Evolutionary conservation across 495 filamentous ascomycete species (phyloP).

Genomic region (Xylaria castorea): DNA sequence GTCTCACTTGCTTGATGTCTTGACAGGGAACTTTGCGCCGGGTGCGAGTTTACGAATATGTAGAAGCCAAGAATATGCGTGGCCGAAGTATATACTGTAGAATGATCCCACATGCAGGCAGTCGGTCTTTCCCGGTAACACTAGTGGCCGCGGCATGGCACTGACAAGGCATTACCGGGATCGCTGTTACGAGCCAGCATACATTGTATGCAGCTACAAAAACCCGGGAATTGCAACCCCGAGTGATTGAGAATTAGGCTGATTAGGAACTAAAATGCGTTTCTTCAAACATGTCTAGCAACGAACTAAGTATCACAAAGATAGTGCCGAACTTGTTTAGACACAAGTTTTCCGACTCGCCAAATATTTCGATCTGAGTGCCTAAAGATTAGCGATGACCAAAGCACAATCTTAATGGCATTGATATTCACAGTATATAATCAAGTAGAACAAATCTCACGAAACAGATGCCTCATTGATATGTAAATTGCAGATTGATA

Average conservation of each 20-base stretch:
- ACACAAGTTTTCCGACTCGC: not conserved
- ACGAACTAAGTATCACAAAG: not conserved
- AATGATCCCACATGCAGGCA: not conserved
- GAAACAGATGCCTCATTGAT: not conserved
- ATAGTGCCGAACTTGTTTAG: not conserved
- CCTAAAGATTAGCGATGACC: not conserved
- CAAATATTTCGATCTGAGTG: not conserved
- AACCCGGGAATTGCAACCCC: conserved; percentile 8
- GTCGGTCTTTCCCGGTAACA: not conserved
- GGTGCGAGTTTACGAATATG: not conserved
- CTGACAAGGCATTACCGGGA: not conserved
- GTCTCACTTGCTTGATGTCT: not conserved
- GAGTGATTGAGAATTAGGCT: conserved; percentile 13
- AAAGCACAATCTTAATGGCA: not conserved
- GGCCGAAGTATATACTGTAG: not conserved
- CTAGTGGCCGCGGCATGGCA: not conserved
- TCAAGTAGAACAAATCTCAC: not conserved
- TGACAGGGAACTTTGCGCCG: not conserved
- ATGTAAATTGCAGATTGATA: not conserved
- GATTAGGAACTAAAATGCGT: not conserved
- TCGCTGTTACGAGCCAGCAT: conserved; percentile 3
- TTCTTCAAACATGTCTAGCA: not conserved
- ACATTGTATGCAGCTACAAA: conserved; percentile 11
- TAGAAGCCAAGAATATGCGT: not conserved
- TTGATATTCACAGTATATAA: not conserved